Evolutionary conservation across 148 eudicot species (phyloP).

Genomic region (Rheum nobile): DNA sequence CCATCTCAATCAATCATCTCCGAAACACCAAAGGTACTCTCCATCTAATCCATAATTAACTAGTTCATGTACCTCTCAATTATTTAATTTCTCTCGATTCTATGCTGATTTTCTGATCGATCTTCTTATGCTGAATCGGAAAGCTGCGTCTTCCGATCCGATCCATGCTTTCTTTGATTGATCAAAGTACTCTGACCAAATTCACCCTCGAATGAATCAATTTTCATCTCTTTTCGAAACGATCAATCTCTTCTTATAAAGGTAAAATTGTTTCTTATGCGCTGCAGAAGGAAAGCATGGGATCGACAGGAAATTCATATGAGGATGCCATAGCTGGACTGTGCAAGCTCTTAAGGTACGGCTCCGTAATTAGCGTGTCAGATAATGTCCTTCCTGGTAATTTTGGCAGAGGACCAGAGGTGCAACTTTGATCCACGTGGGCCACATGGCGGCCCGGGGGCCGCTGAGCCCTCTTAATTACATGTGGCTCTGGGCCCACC

Average conservation of each 20-base stretch:
- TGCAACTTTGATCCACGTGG: background rate
- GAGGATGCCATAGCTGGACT: conserved; percentile 6
- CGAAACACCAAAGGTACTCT: too few relatives aligned
- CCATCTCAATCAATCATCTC: too few relatives aligned
- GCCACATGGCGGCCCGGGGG: background rate
- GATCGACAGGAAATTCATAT: background rate
- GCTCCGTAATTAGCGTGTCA: background rate
- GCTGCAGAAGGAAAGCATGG: background rate
- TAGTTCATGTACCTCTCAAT: too few relatives aligned
- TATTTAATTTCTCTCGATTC: too few relatives aligned
- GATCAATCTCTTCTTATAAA: too few relatives aligned
- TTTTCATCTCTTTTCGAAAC: background rate
- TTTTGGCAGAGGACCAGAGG: background rate
- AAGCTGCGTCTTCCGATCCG: too few relatives aligned
- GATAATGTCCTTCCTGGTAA: background rate
- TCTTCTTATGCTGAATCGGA: too few relatives aligned
- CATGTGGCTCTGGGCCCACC: background rate
- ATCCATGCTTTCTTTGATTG: background rate
- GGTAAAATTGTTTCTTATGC: too few relatives aligned
- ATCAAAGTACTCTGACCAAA: background rate
- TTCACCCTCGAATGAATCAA: too few relatives aligned
- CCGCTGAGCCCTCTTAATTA: background rate
- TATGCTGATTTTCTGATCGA: too few relatives aligned
- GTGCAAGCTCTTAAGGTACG: background rate
- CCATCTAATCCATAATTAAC: background rate